Evolutionary conservation across 2,329 filamentous ascomycete species (phyloP).

Genomic region (Clonostachys sp.): DNA sequence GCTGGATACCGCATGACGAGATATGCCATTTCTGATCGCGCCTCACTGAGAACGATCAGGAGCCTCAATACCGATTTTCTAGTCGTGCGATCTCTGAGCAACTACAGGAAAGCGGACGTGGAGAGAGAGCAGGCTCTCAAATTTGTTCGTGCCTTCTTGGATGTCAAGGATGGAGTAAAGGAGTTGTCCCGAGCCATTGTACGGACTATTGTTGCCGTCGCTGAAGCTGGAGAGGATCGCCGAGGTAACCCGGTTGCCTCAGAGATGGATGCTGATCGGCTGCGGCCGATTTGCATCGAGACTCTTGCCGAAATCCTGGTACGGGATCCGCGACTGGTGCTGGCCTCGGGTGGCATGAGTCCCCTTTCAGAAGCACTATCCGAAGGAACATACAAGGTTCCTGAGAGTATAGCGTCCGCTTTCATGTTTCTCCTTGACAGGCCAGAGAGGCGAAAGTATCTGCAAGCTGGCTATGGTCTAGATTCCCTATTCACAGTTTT

Average conservation of each 20-base stretch:
- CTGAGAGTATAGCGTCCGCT: conserved; percentile 82
- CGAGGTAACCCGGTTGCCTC: conserved; percentile 63
- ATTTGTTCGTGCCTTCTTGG: conserved; percentile 89
- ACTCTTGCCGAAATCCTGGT: conserved; percentile 90
- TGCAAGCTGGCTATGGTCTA: conserved; percentile 85
- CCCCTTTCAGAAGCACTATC: conserved; percentile 88
- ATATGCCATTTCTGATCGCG: conserved; percentile 89
- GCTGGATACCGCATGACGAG: conserved; percentile 90
- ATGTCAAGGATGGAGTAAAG: conserved; percentile 86
- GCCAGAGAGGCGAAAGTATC: conserved; percentile 72
- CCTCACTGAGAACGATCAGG: conserved; percentile 84
- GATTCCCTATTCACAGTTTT: conserved; percentile 89
- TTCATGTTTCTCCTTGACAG: conserved; percentile 87
- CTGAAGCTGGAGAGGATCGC: conserved; percentile 82
- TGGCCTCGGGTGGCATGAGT: conserved; percentile 78
- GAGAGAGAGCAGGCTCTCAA: conserved; percentile 96
- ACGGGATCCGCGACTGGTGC: conserved; percentile 74
- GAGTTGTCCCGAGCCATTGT: conserved; percentile 86
- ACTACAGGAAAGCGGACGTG: conserved; percentile 94
- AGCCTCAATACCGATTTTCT: conserved; percentile 86
- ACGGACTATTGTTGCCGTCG: conserved; percentile 84
- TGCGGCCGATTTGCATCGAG: conserved; percentile 87
- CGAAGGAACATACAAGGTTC: conserved; percentile 87
- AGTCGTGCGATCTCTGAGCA: conserved; percentile 83
- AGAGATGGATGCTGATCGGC: conserved; percentile 77